phyloP scores from a whole-genome alignment of 1,139 yeast genomes.

The Pichia sp. region DNA sequence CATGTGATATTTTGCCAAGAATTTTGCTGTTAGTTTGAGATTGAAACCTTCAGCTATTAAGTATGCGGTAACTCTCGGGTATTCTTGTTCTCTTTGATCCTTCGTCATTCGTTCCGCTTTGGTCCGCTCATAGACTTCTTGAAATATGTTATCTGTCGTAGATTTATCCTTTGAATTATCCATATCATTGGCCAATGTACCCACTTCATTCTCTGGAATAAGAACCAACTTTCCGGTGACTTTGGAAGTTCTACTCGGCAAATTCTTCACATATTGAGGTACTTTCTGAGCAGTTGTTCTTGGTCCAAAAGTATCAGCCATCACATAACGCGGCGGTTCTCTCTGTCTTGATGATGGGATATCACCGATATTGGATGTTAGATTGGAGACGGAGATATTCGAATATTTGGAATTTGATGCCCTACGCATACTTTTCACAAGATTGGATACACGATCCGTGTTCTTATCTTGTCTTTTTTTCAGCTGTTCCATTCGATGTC shows the following conservation, averaged over 20 bases:
- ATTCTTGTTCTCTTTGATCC: conserved; percentile 59
- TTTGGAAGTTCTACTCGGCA: conserved; percentile 84
- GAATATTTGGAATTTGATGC: conserved; percentile 41
- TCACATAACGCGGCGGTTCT: conserved; percentile 29
- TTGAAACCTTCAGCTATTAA: conserved; percentile 79
- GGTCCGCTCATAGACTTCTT: conserved; percentile 35
- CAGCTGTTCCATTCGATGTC: conserved; percentile 34
- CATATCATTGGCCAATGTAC: too few relatives aligned
- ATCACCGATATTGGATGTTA: conserved; percentile 69
- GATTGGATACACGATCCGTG: conserved; percentile 10
- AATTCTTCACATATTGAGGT: conserved; percentile 55
- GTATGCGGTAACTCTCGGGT: conserved; percentile 86
- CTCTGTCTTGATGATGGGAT: conserved; percentile 75
- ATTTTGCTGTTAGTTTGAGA: conserved; percentile 54
- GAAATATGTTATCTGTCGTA: conserved; percentile 28
- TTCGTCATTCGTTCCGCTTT: conserved; percentile 66
- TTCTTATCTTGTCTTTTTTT: conserved; percentile 12
- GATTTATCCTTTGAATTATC: conserved; percentile 20
- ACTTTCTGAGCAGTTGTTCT: conserved; percentile 19
- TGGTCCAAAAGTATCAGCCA: conserved; percentile 14
- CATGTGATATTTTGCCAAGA: conserved; percentile 62
- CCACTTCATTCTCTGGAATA: conserved; percentile 44
- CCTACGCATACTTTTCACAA: conserved; percentile 15
- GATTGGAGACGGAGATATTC: conserved; percentile 63
- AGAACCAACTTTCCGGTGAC: conserved; percentile 79